A percentile compares a stretch with the other conserved stretches of the same genome.
Conservation (phyloP, 169 alveolate species). For the Plasmodium billcollinsi region DNA sequence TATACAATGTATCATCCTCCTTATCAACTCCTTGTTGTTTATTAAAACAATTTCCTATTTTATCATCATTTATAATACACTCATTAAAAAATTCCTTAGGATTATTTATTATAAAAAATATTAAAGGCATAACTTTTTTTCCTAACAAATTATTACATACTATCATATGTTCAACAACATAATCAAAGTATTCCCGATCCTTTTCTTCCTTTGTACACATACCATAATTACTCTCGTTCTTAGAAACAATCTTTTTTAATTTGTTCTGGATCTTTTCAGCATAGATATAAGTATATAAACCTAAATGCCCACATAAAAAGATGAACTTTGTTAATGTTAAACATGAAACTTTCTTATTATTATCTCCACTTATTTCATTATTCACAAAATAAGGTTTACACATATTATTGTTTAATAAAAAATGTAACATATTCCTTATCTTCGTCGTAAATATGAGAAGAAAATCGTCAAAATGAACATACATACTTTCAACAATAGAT, state of each 20-base stretch:
- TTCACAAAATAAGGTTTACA: background rate
- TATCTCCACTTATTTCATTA: background rate
- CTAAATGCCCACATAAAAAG: slow-evolving; percentile 63
- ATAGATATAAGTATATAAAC: slow-evolving; percentile 70
- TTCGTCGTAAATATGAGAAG: slow-evolving; percentile 30
- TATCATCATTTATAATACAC: slow-evolving; percentile 16
- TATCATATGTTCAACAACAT: slow-evolving; percentile 66
- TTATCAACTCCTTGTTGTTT: background rate
- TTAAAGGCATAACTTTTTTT: slow-evolving; percentile 52
- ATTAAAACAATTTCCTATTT: background rate
- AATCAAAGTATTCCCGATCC: slow-evolving; percentile 73
- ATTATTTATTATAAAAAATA: slow-evolving; percentile 50
- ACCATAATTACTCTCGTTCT: slow-evolving; percentile 61
- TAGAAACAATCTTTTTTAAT: slow-evolving; percentile 43
- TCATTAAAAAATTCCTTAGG: slow-evolving; percentile 53
- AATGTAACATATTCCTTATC: slow-evolving; percentile 19
- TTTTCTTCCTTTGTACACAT: slow-evolving; percentile 75
- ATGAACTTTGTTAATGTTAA: slow-evolving; percentile 44
- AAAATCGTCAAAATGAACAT: slow-evolving; percentile 59
- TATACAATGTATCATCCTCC: slow-evolving; percentile 24
- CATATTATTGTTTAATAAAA: background rate
- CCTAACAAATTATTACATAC: slow-evolving; percentile 71
- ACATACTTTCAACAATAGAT: slow-evolving; percentile 72
- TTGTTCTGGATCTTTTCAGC: slow-evolving; percentile 65
- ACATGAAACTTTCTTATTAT: slow-evolving; percentile 35